Base-by-base conservation (phyloP, 73 alveolate species). In the Paramecium sonneborni region DNA sequence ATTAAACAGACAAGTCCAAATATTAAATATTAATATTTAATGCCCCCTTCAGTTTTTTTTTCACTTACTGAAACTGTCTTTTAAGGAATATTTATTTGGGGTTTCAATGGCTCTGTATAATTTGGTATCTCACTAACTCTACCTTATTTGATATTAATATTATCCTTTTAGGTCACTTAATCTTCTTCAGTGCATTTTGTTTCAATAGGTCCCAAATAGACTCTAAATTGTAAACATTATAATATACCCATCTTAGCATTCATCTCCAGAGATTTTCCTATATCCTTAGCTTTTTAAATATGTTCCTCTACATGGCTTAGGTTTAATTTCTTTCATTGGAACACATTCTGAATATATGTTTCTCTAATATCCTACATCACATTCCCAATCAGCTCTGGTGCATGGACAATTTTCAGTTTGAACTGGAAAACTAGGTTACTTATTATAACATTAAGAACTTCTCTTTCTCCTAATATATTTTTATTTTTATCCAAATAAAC, bases 321-420 rank as follows among this genome's bases (percentile, higher is more conserved):
- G 48, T 69, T 88, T 69, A 6, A 37, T 41, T 30, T 88, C 85
- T 26, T 88, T 88, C 41, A 88, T 70, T 30, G 94, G 85, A 7
- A 88, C 90, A 44, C 94, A 88, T 15, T 56, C 43, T 3, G 93
- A 94, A 20, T 69, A 88, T 9, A 46, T 57, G 15, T 91, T 93
- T 76, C 96, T 86, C 30, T 57, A 56, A 87, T 69, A 96, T 6
- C 97, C 97, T 26, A 79, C 72, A 88, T 96, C 99, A 85, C 99
- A 96, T 92, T 95, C 97, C 85, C 92, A 96, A 90, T 96, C 99
- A 57, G 58, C 92, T 35, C 94, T 96, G 18, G 99, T 96, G 82
- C 99, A 96, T 46, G 86, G 95, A 43, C 99, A 96, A 91, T 79
- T 85, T 55, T 88, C 95, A 82, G 87, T 94, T 88, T 82, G 15